Evolutionary conservation across 306 rosid species (phyloP).

Genomic region (Dalbergia cultrata): DNA sequence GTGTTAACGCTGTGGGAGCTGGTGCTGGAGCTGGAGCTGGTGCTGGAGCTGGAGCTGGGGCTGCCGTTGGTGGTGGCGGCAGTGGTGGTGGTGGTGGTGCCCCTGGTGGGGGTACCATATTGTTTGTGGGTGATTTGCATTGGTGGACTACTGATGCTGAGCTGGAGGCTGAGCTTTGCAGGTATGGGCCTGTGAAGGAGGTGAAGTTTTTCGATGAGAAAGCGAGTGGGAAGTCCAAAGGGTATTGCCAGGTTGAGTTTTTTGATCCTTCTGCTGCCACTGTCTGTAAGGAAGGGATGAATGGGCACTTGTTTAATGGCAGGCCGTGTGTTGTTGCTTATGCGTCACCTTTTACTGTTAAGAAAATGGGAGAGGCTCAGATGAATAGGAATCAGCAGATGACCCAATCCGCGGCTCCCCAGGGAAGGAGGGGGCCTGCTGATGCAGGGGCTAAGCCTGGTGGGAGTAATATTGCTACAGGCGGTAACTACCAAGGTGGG

Average conservation of each 20-base stretch:
- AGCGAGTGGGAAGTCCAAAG: constrained; percentile 98
- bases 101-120: constrained; percentile 70
- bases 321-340: constrained; percentile 90
- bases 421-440: constrained; percentile 74
- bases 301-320: constrained; percentile 85
- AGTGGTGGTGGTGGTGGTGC: constrained; percentile 48
- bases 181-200: constrained; percentile 92
- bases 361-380: constrained; percentile 99
- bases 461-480: constrained; percentile 76
- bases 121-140: constrained; percentile 97
- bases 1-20: background rate
- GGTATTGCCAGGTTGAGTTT: constrained; percentile 97
- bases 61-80: constrained; percentile 27
- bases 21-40: constrained; percentile 40
- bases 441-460: constrained; percentile 69
- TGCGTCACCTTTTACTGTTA: constrained; percentile 84
- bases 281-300: constrained; percentile 92
- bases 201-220: constrained; percentile 96
- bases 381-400: constrained; percentile 77
- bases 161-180: constrained; percentile 79
- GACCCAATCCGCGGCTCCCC: constrained; percentile 58
- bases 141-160: constrained; percentile 99
- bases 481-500: constrained; percentile 94
- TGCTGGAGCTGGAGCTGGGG: constrained; percentile 46
- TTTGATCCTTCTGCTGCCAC: constrained; percentile 73